Evolutionary conservation across 345 rosid species (phyloP).

Genomic region (Dovyalis caffra): DNA sequence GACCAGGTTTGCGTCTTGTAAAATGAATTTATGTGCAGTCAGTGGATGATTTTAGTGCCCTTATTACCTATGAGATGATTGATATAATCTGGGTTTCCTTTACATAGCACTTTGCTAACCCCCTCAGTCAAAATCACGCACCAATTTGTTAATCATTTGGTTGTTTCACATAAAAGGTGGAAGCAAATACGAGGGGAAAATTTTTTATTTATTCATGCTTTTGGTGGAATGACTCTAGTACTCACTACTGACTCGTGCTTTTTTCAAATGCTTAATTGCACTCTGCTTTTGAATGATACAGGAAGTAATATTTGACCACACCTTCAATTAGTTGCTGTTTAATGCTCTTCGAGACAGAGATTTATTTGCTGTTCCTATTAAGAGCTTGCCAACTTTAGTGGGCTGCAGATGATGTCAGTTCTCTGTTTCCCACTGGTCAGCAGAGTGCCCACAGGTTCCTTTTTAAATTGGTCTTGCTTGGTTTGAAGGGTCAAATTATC

Average conservation of each 20-base stretch:
- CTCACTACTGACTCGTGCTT: background rate
- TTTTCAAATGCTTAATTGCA: background rate
- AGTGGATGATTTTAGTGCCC: background rate
- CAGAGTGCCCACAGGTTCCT: constrained; percentile 13
- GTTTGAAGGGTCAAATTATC: constrained; percentile 22
- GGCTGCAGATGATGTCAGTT: constrained; percentile 17
- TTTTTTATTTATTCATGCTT: background rate
- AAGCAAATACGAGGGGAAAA: background rate
- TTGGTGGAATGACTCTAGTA: background rate
- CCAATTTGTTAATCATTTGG: background rate
- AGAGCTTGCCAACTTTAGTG: constrained; percentile 12
- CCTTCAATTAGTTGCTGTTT: constrained; percentile 10
- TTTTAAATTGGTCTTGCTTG: constrained; percentile 23
- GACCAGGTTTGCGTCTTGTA: constrained; percentile 26
- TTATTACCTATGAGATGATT: background rate
- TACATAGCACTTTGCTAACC: background rate
- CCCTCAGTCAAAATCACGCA: background rate
- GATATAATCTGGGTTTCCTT: background rate
- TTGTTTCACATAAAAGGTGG: background rate
- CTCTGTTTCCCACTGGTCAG: constrained; percentile 11
- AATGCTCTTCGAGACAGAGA: constrained; percentile 14
- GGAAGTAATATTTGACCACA: constrained; percentile 20
- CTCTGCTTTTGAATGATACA: constrained; percentile 3
- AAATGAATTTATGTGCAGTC: background rate
- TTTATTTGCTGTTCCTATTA: background rate